These are phyloP conservation scores for Chionographis japonica DNA, from an alignment of 106 monocot genomes.

Conservation along the genomic window DNA sequence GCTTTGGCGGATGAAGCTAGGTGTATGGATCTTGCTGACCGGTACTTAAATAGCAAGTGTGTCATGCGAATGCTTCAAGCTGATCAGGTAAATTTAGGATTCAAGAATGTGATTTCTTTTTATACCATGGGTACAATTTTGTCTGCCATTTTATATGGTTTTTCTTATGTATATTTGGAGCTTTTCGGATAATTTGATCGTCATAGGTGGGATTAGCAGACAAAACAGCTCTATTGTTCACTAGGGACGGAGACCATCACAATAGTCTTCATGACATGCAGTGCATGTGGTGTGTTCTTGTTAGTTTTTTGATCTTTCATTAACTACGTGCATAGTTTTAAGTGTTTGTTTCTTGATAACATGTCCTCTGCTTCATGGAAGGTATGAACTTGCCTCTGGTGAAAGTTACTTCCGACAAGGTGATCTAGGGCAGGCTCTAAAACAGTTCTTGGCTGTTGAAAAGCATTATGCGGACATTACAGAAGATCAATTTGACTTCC, in stretches of 20 bases:
- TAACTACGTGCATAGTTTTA: neutral
- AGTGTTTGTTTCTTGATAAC: neutral
- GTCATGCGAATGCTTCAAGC: slow-evolving; percentile 93
- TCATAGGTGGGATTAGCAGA: slow-evolving; percentile 77
- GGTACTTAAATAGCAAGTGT: slow-evolving; percentile 95
- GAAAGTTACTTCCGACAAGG: slow-evolving; percentile 94
- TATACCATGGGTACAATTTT: too few relatives aligned
- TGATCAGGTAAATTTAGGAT: slow-evolving; percentile 57
- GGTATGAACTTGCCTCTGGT: slow-evolving; percentile 97
- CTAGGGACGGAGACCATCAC: slow-evolving; percentile 98
- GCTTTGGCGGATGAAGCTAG: slow-evolving; percentile 92
- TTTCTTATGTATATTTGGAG: too few relatives aligned
- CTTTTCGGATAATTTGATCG: neutral
- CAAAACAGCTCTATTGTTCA: slow-evolving; percentile 93
- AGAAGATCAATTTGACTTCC: slow-evolving; percentile 99
- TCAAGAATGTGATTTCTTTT: too few relatives aligned
- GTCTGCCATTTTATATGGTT: too few relatives aligned
- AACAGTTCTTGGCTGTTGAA: slow-evolving; percentile 94
- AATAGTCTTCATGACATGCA: slow-evolving; percentile 99
- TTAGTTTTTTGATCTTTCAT: neutral
- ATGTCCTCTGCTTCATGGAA: slow-evolving; percentile 14
- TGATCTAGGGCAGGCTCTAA: slow-evolving; percentile 80
- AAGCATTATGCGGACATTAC: slow-evolving; percentile 95
- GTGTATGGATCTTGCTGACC: slow-evolving; percentile 98
- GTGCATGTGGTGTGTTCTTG: slow-evolving; percentile 82